phyloP scores from a whole-genome alignment of 768 basidiomycete species.

The Chalciporus piperatus region DNA sequence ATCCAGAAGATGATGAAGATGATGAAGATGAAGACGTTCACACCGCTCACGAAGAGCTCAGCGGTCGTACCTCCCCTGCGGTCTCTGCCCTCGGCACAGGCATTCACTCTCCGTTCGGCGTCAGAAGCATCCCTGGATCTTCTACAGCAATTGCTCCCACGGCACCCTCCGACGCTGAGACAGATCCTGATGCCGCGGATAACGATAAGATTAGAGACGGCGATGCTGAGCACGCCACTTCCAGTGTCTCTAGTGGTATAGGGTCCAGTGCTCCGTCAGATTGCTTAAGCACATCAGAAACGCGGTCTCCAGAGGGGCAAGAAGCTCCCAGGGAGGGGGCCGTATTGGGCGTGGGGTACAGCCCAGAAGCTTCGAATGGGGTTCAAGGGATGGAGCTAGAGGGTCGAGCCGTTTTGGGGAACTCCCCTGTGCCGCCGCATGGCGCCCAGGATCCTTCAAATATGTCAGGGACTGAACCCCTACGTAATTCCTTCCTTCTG shows the following conservation, averaged over 20 bases:
- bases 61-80: slow-evolving; percentile 25
- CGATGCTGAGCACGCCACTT: background rate
- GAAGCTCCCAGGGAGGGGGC: slow-evolving; percentile 11
- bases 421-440: slow-evolving; percentile 23
- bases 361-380: slow-evolving; percentile 16
- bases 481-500: slow-evolving; percentile 9
- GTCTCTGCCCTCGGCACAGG: slow-evolving; percentile 21
- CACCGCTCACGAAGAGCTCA: slow-evolving; percentile 21
- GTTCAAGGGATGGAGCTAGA: slow-evolving; percentile 19
- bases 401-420: slow-evolving; percentile 18
- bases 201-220: slow-evolving; percentile 2
- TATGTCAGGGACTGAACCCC: slow-evolving; percentile 9
- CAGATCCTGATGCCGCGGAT: background rate
- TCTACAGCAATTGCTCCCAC: background rate
- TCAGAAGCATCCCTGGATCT: slow-evolving; percentile 1
- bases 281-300: slow-evolving; percentile 1
- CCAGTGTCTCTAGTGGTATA: slow-evolving; percentile 1
- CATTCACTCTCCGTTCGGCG: slow-evolving; percentile 8
- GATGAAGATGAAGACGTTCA: slow-evolving; percentile 27
- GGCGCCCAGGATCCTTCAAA: slow-evolving; percentile 23
- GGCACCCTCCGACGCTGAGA: background rate
- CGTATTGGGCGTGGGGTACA: slow-evolving; percentile 18
- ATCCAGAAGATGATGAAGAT: slow-evolving; percentile 29
- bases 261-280: slow-evolving; percentile 1
- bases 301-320: background rate